Percentiles rank a stretch among this genome's conserved stretches.
phyloP scores from a whole-genome alignment of 257 asterid genomes.

The Apocynum venetum region DNA sequence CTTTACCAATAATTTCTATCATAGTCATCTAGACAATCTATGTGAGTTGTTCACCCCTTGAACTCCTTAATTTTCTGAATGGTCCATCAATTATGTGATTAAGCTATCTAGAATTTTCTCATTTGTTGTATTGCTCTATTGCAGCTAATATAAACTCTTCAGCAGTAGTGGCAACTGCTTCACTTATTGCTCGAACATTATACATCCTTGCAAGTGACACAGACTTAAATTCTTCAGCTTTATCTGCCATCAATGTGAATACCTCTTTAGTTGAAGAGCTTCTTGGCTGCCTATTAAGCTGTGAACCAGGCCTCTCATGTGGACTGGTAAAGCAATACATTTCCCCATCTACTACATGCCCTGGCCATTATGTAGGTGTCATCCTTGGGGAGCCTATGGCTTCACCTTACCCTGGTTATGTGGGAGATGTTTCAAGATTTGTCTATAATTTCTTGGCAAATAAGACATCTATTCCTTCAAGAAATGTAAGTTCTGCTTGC shows the following conservation, averaged over 20 bases:
- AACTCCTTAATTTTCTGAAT: slow-evolving; percentile 13
- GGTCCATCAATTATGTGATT: not conserved
- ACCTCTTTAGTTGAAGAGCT: slow-evolving; percentile 77
- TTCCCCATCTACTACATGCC: slow-evolving; percentile 70
- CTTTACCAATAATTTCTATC: slow-evolving; percentile 82
- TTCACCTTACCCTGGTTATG: slow-evolving; percentile 52
- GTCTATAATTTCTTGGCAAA: slow-evolving; percentile 88
- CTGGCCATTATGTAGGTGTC: slow-evolving; percentile 86
- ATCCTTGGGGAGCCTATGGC: slow-evolving; percentile 73
- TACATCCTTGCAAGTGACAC: slow-evolving; percentile 75
- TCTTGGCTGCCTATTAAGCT: slow-evolving; percentile 64
- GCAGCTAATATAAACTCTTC: slow-evolving; percentile 90
- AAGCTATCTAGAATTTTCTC: not conserved
- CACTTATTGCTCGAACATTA: slow-evolving; percentile 83
- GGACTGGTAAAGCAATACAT: slow-evolving; percentile 70
- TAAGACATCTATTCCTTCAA: slow-evolving; percentile 60
- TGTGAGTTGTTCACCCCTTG: slow-evolving; percentile 54
- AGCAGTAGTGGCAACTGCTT: slow-evolving; percentile 79
- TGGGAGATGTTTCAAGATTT: slow-evolving; percentile 79
- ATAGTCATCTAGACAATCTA: slow-evolving; percentile 88
- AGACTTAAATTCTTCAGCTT: slow-evolving; percentile 30
- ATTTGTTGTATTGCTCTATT: not conserved
- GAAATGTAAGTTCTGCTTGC: slow-evolving; percentile 53
- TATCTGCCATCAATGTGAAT: slow-evolving; percentile 51
- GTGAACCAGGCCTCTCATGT: slow-evolving; percentile 86